These are phyloP conservation scores for Metschnikowia kofuensis DNA, from an alignment of 805 yeast genomes.

Conservation along the genomic window DNA sequence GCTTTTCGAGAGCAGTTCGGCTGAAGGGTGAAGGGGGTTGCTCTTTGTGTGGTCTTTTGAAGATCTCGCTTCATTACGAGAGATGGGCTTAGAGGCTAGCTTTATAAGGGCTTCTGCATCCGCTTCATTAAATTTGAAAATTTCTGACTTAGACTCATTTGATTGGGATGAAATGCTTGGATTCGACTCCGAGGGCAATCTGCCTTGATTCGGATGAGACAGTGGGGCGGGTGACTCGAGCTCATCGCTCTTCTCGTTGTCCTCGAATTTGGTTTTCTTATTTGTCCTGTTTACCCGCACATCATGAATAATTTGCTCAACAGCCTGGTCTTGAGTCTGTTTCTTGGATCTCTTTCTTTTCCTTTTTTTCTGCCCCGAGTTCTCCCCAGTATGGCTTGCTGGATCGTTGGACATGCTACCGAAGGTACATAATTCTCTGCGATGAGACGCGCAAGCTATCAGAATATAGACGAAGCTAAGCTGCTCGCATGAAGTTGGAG, in stretches of 20 bases:
- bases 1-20: background rate
- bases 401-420: constrained; percentile 9
- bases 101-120: too few species aligned
- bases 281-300: constrained; percentile 18
- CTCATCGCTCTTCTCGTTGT: constrained; percentile 5
- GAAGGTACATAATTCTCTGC: background rate
- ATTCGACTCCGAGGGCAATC: too few species aligned
- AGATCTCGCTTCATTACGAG: too few species aligned
- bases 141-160: too few species aligned
- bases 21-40: background rate
- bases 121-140: too few species aligned
- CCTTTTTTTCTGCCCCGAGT: constrained; percentile 13
- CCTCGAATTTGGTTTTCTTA: constrained; percentile 26
- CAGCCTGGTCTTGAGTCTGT: constrained; percentile 3
- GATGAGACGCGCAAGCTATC: constrained; percentile 4
- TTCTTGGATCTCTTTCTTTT: constrained; percentile 23
- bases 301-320: constrained; percentile 8
- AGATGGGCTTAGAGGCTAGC: too few species aligned
- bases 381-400: constrained; percentile 5
- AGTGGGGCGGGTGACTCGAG: background rate
- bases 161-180: too few species aligned
- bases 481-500: background rate
- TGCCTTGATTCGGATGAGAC: too few species aligned
- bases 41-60: background rate
- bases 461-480: background rate